Conservation (phyloP, 345 rosid species). For the Corymbia maculata region DNA sequence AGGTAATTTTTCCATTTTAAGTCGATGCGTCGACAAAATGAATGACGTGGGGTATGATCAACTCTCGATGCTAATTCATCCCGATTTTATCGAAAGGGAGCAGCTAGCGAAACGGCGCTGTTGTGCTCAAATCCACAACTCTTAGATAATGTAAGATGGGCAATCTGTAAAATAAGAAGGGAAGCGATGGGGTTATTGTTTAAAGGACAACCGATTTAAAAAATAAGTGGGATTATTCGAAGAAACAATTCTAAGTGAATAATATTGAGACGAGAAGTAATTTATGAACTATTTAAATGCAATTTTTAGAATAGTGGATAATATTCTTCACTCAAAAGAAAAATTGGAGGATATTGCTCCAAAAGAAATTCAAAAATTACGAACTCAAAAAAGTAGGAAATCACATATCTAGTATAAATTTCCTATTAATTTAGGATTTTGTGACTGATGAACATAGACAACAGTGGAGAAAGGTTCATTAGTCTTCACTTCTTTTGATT, state of each 20-base stretch:
- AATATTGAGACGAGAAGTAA: background rate
- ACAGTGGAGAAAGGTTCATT: background rate
- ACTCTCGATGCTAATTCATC: background rate
- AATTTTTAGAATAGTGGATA: too few relatives aligned
- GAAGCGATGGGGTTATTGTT: background rate
- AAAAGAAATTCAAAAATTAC: background rate
- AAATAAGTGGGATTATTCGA: background rate
- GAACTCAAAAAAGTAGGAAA: background rate
- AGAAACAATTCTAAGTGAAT: background rate
- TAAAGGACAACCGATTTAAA: background rate
- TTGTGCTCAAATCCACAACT: background rate
- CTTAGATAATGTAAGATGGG: background rate
- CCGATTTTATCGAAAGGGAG: background rate
- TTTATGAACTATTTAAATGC: background rate
- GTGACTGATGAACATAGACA: background rate
- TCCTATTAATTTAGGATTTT: background rate
- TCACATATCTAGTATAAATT: background rate
- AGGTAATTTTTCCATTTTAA: background rate
- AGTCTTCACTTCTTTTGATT: background rate
- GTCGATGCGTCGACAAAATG: too few relatives aligned
- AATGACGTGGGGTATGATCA: too few relatives aligned
- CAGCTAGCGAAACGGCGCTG: background rate
- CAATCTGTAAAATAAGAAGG: background rate
- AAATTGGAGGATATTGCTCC: background rate
- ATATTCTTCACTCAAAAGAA: background rate